These are phyloP conservation scores for Trametes meyenii DNA, from an alignment of 768 basidiomycete genomes.

Conservation along the genomic window DNA sequence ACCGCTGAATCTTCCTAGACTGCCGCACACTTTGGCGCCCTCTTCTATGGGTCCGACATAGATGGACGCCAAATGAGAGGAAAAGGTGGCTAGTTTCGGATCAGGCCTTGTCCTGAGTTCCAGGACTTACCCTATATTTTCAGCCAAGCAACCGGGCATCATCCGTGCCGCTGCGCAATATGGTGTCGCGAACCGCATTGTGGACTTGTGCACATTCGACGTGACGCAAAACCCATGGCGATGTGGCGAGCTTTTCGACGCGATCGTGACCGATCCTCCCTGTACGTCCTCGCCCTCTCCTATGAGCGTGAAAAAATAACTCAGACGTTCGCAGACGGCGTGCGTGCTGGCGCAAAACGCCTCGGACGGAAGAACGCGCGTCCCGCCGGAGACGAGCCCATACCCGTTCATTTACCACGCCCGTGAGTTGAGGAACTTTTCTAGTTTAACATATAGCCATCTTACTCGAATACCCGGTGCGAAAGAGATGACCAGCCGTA, in stretches of 20 bases:
- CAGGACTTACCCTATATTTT: background rate
- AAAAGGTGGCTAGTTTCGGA: constrained; percentile 56
- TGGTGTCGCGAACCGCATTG: constrained; percentile 66
- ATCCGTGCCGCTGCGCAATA: constrained; percentile 84
- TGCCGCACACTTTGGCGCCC: constrained; percentile 83
- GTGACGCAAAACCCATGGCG: constrained; percentile 90
- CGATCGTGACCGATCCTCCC: constrained; percentile 93
- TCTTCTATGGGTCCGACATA: constrained; percentile 91
- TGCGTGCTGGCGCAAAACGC: constrained; percentile 85
- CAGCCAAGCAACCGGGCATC: constrained; percentile 63
- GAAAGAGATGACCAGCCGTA: constrained; percentile 66
- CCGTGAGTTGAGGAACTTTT: constrained; percentile 42
- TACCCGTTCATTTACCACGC: constrained; percentile 26
- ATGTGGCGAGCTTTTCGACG: constrained; percentile 88
- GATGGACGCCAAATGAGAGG: constrained; percentile 98
- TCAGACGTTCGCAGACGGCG: constrained; percentile 67
- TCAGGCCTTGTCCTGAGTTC: background rate
- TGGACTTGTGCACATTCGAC: constrained; percentile 92
- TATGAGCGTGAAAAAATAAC: too few species aligned
- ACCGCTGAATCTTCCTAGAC: constrained; percentile 50
- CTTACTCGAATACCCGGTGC: background rate
- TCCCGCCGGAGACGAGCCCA: constrained; percentile 39
- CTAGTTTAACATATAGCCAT: background rate
- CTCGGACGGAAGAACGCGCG: constrained; percentile 65
- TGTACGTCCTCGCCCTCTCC: constrained; percentile 55